phyloP scores from a whole-genome alignment of 768 basidiomycete species.

The Scleroderma citrinum region DNA sequence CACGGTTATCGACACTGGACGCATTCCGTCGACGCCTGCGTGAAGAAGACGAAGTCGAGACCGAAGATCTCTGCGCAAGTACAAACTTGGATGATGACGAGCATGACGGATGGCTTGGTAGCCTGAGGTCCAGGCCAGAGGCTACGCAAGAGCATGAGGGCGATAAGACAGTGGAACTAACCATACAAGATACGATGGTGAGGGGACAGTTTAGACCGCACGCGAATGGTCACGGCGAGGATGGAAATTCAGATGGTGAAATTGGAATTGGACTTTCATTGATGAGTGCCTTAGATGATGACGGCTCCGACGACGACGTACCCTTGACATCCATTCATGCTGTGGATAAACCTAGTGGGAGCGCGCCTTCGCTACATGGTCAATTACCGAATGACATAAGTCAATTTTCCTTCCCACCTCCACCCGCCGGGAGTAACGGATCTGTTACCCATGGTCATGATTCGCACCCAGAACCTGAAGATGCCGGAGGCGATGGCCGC shows the following conservation, averaged over 20 bases:
- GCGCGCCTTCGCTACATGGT: slow-evolving; percentile 9
- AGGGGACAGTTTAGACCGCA: background rate
- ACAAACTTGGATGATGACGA: background rate
- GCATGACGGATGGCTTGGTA: background rate
- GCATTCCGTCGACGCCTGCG: slow-evolving; percentile 17
- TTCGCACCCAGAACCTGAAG: slow-evolving; percentile 7
- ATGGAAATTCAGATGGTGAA: slow-evolving; percentile 49
- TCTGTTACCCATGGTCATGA: background rate
- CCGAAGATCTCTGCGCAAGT: background rate
- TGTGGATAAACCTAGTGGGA: background rate
- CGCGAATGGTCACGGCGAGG: slow-evolving; percentile 1
- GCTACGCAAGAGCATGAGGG: too few species aligned
- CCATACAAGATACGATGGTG: too few species aligned
- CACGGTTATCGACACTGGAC: slow-evolving; percentile 20
- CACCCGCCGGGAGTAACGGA: background rate
- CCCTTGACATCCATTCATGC: slow-evolving; percentile 15
- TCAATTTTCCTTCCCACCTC: background rate
- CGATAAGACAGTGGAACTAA: too few species aligned
- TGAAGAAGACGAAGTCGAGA: slow-evolving; percentile 9
- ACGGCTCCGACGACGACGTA: slow-evolving; percentile 22
- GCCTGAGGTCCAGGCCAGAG: background rate
- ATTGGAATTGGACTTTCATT: slow-evolving; percentile 66
- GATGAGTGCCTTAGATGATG: slow-evolving; percentile 43
- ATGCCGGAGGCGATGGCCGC: slow-evolving; percentile 10
- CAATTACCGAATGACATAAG: background rate